A percentile compares a stretch with the other conserved stretches of the same genome.
Evolutionary conservation across 495 filamentous ascomycete genomes (phyloP).

Genomic region (Neurospora sp.): DNA sequence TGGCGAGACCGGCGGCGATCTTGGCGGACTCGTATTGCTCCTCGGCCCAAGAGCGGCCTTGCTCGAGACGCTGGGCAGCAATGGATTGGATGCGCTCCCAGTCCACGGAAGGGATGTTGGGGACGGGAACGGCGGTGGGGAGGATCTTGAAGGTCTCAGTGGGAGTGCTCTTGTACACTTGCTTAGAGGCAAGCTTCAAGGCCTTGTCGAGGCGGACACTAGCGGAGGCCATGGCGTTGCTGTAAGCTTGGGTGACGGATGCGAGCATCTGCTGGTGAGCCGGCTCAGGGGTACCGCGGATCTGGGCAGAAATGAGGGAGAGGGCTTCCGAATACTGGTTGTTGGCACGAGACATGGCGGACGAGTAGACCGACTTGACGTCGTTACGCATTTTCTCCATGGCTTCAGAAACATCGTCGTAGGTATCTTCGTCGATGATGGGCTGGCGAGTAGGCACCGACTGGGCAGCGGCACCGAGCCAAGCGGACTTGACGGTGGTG

Average conservation of each 20-base stretch:
- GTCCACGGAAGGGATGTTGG: conserved; percentile 22
- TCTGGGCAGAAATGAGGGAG: conserved; percentile 51
- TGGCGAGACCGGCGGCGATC: conserved; percentile 40
- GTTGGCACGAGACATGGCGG: conserved; percentile 49
- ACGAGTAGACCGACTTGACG: conserved; percentile 44
- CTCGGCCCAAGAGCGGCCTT: conserved; percentile 54
- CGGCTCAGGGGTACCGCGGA: conserved; percentile 54
- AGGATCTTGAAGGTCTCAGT: conserved; percentile 28
- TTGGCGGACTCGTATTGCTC: conserved; percentile 53
- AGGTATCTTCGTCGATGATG: conserved; percentile 29
- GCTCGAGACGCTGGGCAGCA: conserved; percentile 52
- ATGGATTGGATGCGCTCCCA: conserved; percentile 41
- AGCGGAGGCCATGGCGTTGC: conserved; percentile 51
- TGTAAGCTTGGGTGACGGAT: conserved; percentile 60
- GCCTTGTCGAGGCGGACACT: conserved; percentile 46
- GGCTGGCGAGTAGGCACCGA: conserved; percentile 29
- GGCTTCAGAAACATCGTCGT: conserved; percentile 47
- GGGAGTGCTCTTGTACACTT: conserved; percentile 32
- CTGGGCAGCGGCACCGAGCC: conserved; percentile 36
- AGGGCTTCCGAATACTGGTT: conserved; percentile 57
- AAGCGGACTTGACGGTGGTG: conserved; percentile 27
- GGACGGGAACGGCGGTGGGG: conserved; percentile 12
- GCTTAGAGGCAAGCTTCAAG: conserved; percentile 34
- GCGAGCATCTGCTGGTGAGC: conserved; percentile 53
- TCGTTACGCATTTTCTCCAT: conserved; percentile 51